Conservation (phyloP, 1,139 yeast species). For the Williopsis jadinii region DNA sequence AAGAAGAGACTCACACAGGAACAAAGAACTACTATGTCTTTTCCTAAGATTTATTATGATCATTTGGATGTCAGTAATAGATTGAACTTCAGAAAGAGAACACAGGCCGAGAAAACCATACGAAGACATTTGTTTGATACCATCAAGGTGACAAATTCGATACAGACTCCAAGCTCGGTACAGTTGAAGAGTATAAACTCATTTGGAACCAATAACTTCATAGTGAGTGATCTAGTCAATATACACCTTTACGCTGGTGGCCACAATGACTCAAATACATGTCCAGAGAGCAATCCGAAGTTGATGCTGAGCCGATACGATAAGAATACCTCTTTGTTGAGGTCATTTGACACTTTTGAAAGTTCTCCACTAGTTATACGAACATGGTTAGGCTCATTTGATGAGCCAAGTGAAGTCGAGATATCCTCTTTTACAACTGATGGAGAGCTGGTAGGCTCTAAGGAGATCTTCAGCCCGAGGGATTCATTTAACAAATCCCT, state of each 20-base stretch:
- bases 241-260: neutral
- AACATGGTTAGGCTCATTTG: slow-evolving; percentile 16
- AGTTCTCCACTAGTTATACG: slow-evolving; percentile 4
- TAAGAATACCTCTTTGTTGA: slow-evolving; percentile 11
- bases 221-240: slow-evolving; percentile 9
- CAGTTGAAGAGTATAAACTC: neutral
- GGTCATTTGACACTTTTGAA: slow-evolving; percentile 5
- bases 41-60: slow-evolving; percentile 4
- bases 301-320: slow-evolving; percentile 7
- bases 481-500: slow-evolving; percentile 7
- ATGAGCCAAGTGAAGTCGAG: slow-evolving; percentile 15
- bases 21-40: neutral
- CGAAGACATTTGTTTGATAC: too few relatives aligned
- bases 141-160: too few relatives aligned
- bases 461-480: slow-evolving; percentile 3
- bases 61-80: slow-evolving; percentile 1
- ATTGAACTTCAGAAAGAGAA: neutral
- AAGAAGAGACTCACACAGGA: slow-evolving; percentile 5
- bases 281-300: neutral
- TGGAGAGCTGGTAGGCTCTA: slow-evolving; percentile 1
- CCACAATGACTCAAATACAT: neutral
- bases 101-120: neutral
- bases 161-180: too few relatives aligned
- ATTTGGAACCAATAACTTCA: neutral
- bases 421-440: slow-evolving; percentile 1